Conservation (phyloP, 2,329 filamentous ascomycete genomes). For the Trichophyton rubrum region DNA sequence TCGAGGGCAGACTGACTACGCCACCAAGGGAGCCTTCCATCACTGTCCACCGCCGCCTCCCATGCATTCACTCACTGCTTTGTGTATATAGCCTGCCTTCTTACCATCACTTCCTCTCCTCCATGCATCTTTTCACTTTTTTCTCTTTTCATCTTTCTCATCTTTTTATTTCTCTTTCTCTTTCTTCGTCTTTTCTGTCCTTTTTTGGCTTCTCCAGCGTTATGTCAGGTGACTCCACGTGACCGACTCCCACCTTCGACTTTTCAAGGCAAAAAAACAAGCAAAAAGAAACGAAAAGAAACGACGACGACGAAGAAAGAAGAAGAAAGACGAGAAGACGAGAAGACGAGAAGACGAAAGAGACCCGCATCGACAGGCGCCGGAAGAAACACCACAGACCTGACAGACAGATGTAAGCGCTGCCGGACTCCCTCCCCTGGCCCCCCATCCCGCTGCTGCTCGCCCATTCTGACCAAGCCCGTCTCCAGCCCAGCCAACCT, state of each 20-base stretch:
- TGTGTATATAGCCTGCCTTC: not conserved
- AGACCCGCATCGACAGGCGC: too few species aligned
- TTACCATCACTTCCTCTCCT: not conserved
- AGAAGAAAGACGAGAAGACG: not conserved
- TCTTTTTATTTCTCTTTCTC: not conserved
- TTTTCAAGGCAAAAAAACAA: not conserved
- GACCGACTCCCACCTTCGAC: conserved; percentile 5
- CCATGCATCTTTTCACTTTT: not conserved
- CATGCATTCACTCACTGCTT: not conserved
- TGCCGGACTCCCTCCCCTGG: too few species aligned
- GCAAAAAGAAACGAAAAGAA: not conserved
- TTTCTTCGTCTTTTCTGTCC: not conserved
- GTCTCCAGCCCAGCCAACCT: not conserved
- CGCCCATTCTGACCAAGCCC: not conserved
- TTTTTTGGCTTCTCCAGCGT: not conserved
- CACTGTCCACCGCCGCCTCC: not conserved
- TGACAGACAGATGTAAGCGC: too few species aligned
- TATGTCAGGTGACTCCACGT: conserved; percentile 1
- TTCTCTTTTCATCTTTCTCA: not conserved
- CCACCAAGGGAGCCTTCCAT: not conserved
- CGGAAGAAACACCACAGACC: not conserved
- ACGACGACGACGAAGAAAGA: not conserved
- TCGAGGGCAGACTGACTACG: not conserved
- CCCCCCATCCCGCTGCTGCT: too few species aligned
- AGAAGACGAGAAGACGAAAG: not conserved